phyloP scores from a whole-genome alignment of 2,329 filamentous ascomycete species.

The Cyphellophora attinorum region DNA sequence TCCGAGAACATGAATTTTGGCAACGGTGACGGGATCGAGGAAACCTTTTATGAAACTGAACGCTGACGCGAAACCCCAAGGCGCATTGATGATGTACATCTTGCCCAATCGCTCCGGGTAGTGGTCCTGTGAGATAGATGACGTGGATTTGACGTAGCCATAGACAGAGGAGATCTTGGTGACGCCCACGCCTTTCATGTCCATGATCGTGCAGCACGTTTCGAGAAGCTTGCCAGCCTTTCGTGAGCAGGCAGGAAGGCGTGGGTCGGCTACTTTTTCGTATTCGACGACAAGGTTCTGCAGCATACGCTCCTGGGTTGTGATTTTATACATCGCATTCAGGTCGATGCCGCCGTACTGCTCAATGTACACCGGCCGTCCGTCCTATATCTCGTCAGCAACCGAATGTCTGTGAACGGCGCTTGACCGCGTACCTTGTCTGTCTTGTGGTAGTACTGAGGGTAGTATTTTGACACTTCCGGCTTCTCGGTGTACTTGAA shows the following conservation, averaged over 20 bases:
- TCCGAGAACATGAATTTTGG: constrained; percentile 90
- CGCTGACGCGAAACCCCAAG: constrained; percentile 84
- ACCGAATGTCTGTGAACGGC: neutral
- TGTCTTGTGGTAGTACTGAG: constrained; percentile 94
- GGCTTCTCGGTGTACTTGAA: constrained; percentile 85
- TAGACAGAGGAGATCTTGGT: constrained; percentile 75
- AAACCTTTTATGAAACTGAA: constrained; percentile 86
- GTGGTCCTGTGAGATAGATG: constrained; percentile 92
- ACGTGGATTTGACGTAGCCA: constrained; percentile 75
- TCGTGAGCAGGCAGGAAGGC: constrained; percentile 89
- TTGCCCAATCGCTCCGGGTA: constrained; percentile 95
- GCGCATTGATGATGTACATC: constrained; percentile 95
- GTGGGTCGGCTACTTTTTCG: constrained; percentile 87
- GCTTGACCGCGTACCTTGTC: constrained; percentile 35
- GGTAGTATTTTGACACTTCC: constrained; percentile 82
- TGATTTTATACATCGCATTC: constrained; percentile 84
- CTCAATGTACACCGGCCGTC: constrained; percentile 94
- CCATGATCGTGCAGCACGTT: constrained; percentile 97
- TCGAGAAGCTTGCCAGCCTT: constrained; percentile 83
- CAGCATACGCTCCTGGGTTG: constrained; percentile 84
- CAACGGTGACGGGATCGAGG: constrained; percentile 91
- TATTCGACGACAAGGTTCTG: constrained; percentile 96
- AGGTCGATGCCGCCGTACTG: constrained; percentile 90
- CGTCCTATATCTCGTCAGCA: constrained; percentile 54
- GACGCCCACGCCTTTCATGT: constrained; percentile 87